Base-by-base conservation (phyloP, 345 rosid genomes). In the Hibiscus mutabilis region DNA sequence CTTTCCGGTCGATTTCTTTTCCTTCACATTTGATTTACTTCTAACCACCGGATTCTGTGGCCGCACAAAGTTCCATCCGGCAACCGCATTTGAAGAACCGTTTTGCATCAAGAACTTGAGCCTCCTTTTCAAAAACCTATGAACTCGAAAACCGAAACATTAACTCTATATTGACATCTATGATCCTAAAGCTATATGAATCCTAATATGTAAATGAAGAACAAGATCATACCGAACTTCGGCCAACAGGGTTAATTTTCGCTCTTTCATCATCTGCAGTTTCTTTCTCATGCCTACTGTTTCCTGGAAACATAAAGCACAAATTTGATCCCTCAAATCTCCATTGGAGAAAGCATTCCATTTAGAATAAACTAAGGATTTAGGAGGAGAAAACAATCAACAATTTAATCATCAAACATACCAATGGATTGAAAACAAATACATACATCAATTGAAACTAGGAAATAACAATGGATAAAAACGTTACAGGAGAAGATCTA, bases 71-170 rank as follows among this genome's bases (percentile, higher is more conserved):
- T 64, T 71, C 49, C 8, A 73, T 33, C 64, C 31, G 4, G 44
- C 21, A 4, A 27, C 69, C 15, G 69, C 44, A 24, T 60, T 82
- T 18, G 71, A 74, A 69, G 81, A 65, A 75, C 85, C 85, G 75
- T 81, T 84, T 73, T 79, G 83, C 47, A 66, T 81, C 81, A 95
- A 79, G 71, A 78, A 82, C 53, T 85, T 68, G 79, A 78, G 84
- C 72, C 97, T 80, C 68, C 80, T 79, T 70, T 80, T 88, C 81
- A 92, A 76, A 84, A 95, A 95, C 73, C 99, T 95, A 74, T 55
- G 11, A 58, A 56, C 15, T 66, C 29, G n/a, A 18, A 42, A 77
- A 29, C 2, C 25, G 0, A 19, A 53, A 53, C 11, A 69, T 33
- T 49, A 19, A 24, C 59, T 14, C 25, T 57, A 33, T 21, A 65